These are phyloP conservation scores for Aspergillus caelatus DNA, from an alignment of 2,329 filamentous ascomycete species.

Conservation along the genomic window DNA sequence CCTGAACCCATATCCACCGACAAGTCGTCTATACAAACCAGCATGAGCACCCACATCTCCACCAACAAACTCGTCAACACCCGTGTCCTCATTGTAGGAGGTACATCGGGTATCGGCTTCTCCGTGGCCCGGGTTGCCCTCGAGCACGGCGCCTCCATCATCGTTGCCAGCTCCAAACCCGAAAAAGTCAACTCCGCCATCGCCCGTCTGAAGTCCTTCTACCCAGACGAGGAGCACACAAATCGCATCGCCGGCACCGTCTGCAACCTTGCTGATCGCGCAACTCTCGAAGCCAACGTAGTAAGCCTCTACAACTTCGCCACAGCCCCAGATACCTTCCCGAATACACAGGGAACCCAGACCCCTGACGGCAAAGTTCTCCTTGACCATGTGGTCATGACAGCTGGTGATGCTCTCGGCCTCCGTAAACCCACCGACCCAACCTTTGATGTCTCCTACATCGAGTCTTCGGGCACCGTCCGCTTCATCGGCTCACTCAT, in stretches of 20 bases:
- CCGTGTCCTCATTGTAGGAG: constrained; percentile 56
- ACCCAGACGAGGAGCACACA: constrained; percentile 38
- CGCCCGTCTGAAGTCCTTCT: constrained; percentile 42
- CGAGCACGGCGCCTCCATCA: constrained; percentile 52
- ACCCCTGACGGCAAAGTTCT: constrained; percentile 16
- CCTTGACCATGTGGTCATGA: constrained; percentile 57
- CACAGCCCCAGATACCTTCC: background rate
- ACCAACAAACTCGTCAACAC: constrained; percentile 48
- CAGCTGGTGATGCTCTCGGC: constrained; percentile 47
- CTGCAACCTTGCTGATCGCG: constrained; percentile 48
- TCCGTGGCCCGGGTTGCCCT: constrained; percentile 54
- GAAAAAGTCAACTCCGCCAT: constrained; percentile 45
- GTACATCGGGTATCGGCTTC: constrained; percentile 57
- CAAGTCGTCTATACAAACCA: background rate
- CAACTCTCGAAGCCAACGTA: constrained; percentile 49
- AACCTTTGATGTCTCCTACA: constrained; percentile 20
- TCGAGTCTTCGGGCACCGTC: constrained; percentile 31
- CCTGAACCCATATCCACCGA: background rate
- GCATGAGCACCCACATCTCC: constrained; percentile 20
- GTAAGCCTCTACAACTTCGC: constrained; percentile 34
- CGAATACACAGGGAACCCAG: constrained; percentile 23
- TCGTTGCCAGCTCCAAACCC: constrained; percentile 50
- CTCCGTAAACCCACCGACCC: constrained; percentile 29
- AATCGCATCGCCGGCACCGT: constrained; percentile 44
- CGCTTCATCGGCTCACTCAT: constrained; percentile 39